These are phyloP conservation scores for Chaetomium globosum DNA, from an alignment of 2,329 filamentous ascomycete species.

Conservation along the genomic window DNA sequence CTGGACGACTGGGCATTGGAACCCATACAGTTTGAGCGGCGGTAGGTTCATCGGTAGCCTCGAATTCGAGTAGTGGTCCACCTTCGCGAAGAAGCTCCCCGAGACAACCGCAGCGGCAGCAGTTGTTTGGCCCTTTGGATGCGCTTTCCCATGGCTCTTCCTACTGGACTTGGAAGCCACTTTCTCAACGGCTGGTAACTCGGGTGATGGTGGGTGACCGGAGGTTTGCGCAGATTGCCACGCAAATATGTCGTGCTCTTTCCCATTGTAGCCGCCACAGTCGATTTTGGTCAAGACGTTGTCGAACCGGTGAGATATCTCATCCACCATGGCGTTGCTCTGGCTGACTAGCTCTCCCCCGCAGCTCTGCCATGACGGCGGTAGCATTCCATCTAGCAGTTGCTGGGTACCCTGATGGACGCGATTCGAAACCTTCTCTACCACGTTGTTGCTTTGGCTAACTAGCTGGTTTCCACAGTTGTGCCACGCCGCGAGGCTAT, in stretches of 20 bases:
- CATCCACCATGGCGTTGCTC: constrained; percentile 56
- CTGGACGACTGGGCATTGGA: not conserved
- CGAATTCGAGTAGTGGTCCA: constrained; percentile 77
- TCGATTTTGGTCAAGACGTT: constrained; percentile 73
- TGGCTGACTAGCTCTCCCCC: constrained; percentile 51
- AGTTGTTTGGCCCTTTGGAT: constrained; percentile 44
- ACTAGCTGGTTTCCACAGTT: constrained; percentile 49
- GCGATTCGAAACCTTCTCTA: constrained; percentile 62
- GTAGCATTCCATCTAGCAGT: constrained; percentile 49
- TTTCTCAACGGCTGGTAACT: constrained; percentile 24
- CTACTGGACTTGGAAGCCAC: constrained; percentile 35
- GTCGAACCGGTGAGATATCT: constrained; percentile 65
- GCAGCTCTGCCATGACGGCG: constrained; percentile 48
- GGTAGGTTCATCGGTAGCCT: constrained; percentile 68
- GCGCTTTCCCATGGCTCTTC: constrained; percentile 41
- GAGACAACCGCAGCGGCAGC: constrained; percentile 46
- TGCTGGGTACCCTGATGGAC: constrained; percentile 43
- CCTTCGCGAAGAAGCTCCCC: constrained; percentile 71
- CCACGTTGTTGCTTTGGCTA: constrained; percentile 53
- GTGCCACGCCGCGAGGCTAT: constrained; percentile 50
- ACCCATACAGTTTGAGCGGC: constrained; percentile 64
- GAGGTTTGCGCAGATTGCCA: constrained; percentile 40
- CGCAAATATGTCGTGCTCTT: constrained; percentile 58
- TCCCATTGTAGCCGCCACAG: constrained; percentile 56
- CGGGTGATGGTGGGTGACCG: constrained; percentile 14